Percentiles rank a stretch among this genome's conserved stretches.
Conservation (phyloP, 1,284 basidiomycete genomes). For the Exobasidium rhododendri region DNA sequence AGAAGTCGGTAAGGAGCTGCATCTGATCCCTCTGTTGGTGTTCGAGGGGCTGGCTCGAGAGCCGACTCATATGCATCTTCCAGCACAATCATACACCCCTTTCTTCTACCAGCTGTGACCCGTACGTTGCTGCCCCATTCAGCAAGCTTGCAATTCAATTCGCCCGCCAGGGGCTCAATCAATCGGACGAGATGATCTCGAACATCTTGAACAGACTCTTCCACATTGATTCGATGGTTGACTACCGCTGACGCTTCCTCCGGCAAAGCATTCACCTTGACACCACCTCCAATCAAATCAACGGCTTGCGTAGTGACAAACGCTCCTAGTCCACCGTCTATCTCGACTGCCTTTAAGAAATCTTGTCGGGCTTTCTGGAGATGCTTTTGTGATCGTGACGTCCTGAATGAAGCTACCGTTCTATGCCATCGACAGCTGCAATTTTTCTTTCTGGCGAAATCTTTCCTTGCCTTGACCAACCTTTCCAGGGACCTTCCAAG, state of each 20-base stretch:
- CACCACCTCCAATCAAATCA: conserved; percentile 66
- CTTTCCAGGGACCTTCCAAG: conserved; percentile 1
- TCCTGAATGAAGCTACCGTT: neutral
- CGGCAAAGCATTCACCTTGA: conserved; percentile 67
- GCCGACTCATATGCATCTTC: conserved; percentile 57
- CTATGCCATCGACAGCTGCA: neutral
- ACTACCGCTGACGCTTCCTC: conserved; percentile 62
- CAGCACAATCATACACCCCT: conserved; percentile 20
- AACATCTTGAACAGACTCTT: conserved; percentile 59
- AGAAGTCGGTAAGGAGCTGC: conserved; percentile 18
- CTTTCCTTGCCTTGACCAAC: neutral
- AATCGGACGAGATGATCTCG: conserved; percentile 58
- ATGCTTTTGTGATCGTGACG: neutral
- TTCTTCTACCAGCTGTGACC: neutral
- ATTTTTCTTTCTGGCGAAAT: neutral
- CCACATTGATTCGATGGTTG: conserved; percentile 64
- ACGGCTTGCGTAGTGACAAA: conserved; percentile 69
- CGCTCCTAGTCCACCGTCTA: conserved; percentile 55
- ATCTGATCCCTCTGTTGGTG: conserved; percentile 56
- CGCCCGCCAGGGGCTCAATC: conserved; percentile 57
- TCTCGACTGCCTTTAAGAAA: neutral
- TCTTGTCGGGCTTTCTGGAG: conserved; percentile 6
- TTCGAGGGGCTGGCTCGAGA: conserved; percentile 63
- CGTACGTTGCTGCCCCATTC: conserved; percentile 55
- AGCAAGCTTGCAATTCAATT: conserved; percentile 62